These are phyloP conservation scores for Neopestalotiopsis rosae DNA, from an alignment of 2,329 filamentous ascomycete genomes.

Conservation along the genomic window DNA sequence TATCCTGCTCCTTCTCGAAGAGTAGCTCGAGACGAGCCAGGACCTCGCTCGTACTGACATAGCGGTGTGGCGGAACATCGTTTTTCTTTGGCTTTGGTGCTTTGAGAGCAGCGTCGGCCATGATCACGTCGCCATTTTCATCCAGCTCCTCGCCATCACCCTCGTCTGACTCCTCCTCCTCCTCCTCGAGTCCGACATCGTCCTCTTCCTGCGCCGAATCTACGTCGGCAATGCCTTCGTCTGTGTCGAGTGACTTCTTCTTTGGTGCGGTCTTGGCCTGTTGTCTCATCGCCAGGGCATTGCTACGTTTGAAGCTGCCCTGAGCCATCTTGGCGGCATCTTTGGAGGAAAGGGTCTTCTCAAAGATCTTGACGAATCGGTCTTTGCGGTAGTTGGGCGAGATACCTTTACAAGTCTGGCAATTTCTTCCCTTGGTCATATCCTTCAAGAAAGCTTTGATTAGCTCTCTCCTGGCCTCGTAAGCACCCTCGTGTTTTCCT, in stretches of 20 bases:
- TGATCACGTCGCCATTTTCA: constrained; percentile 62
- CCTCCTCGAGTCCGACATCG: constrained; percentile 46
- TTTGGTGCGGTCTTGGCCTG: constrained; percentile 37
- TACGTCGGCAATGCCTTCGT: constrained; percentile 75
- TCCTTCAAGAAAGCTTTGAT: constrained; percentile 82
- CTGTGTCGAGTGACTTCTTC: constrained; percentile 53
- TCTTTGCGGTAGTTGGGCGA: constrained; percentile 89
- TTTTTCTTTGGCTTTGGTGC: constrained; percentile 40
- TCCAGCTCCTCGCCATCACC: constrained; percentile 53
- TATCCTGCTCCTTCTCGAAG: constrained; percentile 85
- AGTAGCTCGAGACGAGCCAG: constrained; percentile 77
- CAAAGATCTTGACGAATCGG: constrained; percentile 90
- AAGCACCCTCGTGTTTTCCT: constrained; percentile 83
- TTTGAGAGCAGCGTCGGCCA: constrained; percentile 53
- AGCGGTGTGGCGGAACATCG: constrained; percentile 63
- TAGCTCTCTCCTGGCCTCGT: constrained; percentile 75
- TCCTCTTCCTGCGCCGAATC: constrained; percentile 54
- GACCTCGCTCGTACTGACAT: constrained; percentile 84
- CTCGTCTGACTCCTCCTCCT: constrained; percentile 48
- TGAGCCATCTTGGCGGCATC: constrained; percentile 80
- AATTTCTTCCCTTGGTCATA: constrained; percentile 73
- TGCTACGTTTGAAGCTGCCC: constrained; percentile 67
- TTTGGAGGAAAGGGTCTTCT: constrained; percentile 77
- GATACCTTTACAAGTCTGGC: constrained; percentile 69
- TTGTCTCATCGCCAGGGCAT: constrained; percentile 67